Conservation (phyloP, 441 rosid species). For the Euphorbia celastroides region DNA sequence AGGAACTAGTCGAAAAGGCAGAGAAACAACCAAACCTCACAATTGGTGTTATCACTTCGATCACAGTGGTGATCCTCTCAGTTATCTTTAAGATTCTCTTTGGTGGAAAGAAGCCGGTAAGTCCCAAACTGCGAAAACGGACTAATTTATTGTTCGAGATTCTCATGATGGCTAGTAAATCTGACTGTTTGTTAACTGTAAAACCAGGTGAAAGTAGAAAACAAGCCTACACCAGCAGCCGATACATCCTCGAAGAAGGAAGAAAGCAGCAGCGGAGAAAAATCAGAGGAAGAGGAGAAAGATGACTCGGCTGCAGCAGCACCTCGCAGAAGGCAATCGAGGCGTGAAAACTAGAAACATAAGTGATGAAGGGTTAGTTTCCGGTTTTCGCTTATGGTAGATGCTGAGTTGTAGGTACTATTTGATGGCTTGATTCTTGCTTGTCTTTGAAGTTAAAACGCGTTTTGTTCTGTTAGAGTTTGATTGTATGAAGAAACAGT, state of each 20-base stretch:
- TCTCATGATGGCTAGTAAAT: background rate
- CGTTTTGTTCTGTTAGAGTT: slow-evolving; percentile 16
- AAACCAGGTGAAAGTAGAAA: slow-evolving; percentile 38
- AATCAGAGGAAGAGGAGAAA: slow-evolving; percentile 42
- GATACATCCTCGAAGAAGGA: slow-evolving; percentile 48
- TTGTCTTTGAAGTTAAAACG: slow-evolving; percentile 1
- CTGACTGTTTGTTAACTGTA: background rate
- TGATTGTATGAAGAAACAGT: slow-evolving; percentile 24
- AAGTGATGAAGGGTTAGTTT: background rate
- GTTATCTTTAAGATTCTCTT: slow-evolving; percentile 48
- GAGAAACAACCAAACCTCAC: slow-evolving; percentile 87
- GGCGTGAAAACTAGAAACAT: slow-evolving; percentile 49
- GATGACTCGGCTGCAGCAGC: slow-evolving; percentile 43
- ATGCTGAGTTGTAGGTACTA: slow-evolving; percentile 23
- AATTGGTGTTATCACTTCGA: slow-evolving; percentile 56
- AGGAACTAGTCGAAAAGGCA: slow-evolving; percentile 85
- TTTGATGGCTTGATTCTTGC: slow-evolving; percentile 27
- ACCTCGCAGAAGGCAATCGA: slow-evolving; percentile 56
- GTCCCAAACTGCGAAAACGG: background rate
- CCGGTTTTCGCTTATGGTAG: slow-evolving; percentile 29
- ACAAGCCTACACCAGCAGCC: slow-evolving; percentile 34
- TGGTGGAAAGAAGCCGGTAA: slow-evolving; percentile 77
- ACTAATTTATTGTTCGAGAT: background rate
- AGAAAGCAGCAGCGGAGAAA: slow-evolving; percentile 38
- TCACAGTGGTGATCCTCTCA: slow-evolving; percentile 47